phyloP scores from a whole-genome alignment of 768 basidiomycete genomes.

The Termitomyces titanicus region DNA sequence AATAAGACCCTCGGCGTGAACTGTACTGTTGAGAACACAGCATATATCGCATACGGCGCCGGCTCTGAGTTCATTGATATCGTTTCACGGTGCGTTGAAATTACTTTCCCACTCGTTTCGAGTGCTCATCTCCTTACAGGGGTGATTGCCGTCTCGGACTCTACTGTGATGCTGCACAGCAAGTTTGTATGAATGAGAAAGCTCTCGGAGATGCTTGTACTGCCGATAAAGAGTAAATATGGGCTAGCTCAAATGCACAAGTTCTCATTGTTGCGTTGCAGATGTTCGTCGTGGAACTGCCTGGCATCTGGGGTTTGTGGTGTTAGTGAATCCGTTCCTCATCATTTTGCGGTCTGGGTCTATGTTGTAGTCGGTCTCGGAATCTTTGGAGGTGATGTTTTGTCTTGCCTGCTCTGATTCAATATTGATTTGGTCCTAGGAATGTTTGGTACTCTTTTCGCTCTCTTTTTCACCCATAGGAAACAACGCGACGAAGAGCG shows the following conservation, averaged over 20 bases:
- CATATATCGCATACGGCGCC: constrained; percentile 66
- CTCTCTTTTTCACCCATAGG: constrained; percentile 68
- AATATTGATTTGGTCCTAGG: constrained; percentile 36
- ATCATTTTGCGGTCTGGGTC: constrained; percentile 63
- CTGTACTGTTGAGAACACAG: constrained; percentile 77
- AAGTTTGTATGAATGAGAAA: constrained; percentile 59
- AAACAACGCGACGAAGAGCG: constrained; percentile 73
- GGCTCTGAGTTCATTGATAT: constrained; percentile 69
- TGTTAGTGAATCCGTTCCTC: constrained; percentile 50
- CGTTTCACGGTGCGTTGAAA: constrained; percentile 62
- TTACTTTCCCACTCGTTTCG: neutral
- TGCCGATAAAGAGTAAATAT: constrained; percentile 46
- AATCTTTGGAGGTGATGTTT: constrained; percentile 63
- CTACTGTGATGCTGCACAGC: constrained; percentile 67
- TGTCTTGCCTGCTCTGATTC: neutral
- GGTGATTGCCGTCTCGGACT: constrained; percentile 70
- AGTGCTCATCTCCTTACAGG: constrained; percentile 27
- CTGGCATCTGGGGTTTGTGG: constrained; percentile 59
- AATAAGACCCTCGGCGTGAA: constrained; percentile 61
- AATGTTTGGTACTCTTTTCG: constrained; percentile 67
- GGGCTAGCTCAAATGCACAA: neutral
- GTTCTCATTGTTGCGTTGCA: constrained; percentile 21
- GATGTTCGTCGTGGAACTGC: constrained; percentile 80
- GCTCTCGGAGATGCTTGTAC: constrained; percentile 54
- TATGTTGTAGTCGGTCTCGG: constrained; percentile 69